These are phyloP conservation scores for Alternaria hordeiaustralica DNA, from an alignment of 2,329 filamentous ascomycete genomes.

Conservation along the genomic window DNA sequence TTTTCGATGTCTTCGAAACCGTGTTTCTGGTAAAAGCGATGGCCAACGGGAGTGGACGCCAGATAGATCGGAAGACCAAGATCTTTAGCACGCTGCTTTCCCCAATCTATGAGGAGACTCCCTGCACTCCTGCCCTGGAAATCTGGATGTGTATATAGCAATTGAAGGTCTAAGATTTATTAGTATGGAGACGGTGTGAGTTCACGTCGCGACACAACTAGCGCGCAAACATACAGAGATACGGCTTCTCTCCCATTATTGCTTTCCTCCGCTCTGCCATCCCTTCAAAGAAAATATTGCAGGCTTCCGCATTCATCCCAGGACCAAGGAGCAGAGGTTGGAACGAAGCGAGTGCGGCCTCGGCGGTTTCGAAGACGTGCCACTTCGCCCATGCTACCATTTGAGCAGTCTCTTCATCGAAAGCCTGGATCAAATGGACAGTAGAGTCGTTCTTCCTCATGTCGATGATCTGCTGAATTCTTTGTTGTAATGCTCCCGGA, in stretches of 20 bases:
- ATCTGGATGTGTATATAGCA: conserved; percentile 36
- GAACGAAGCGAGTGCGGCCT: conserved; percentile 15
- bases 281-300: conserved; percentile 29
- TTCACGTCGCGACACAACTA: neutral
- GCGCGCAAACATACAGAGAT: conserved; percentile 29
- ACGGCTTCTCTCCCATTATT: conserved; percentile 27
- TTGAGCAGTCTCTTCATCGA: conserved; percentile 30
- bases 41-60: conserved; percentile 28
- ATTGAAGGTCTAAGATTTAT: conserved; percentile 28
- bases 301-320: conserved; percentile 32
- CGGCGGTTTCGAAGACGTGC: conserved; percentile 32
- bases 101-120: conserved; percentile 29
- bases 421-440: conserved; percentile 26
- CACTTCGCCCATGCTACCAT: conserved; percentile 41
- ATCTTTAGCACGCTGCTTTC: conserved; percentile 31
- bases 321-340: conserved; percentile 18
- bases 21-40: conserved; percentile 33
- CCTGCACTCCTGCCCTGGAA: conserved; percentile 34
- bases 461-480: conserved; percentile 13
- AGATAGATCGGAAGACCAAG: conserved; percentile 32
- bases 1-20: conserved; percentile 32
- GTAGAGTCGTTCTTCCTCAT: conserved; percentile 21
- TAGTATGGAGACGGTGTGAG: neutral
- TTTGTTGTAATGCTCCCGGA: conserved; percentile 12
- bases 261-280: conserved; percentile 25